Base-by-base conservation (phyloP, 2,329 filamentous ascomycete genomes). In the Botryotinia calthae region DNA sequence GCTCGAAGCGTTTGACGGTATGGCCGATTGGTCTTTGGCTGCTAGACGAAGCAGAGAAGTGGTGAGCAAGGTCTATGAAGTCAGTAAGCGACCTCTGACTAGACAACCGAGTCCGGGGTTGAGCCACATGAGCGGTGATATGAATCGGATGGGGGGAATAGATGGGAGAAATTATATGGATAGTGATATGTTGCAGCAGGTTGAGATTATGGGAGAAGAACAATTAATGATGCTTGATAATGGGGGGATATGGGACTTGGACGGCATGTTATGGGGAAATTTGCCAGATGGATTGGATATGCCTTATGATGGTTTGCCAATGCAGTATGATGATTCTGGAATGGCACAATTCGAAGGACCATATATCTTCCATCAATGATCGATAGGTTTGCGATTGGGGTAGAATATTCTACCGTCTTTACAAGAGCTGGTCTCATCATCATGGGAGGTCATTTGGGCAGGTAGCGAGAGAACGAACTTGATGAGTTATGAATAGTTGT, bases 21-120 rank as follows among this genome's bases (percentile, higher is more conserved):
- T 92, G 85, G 85, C 89, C 74, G 86, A 88, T 77, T 91, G 88
- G 87, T 90, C 88, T 5, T 83, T 90, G 44, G 88, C 89, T 3
- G 89, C 89, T 0, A 86, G 87, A 75, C 85, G 89, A 72, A 90
- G 88, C 70, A 83, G 89, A 62, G 89, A 91, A 80, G 89, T 90
- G 6, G 86, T 92, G 37, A 86, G 84, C 77, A 85, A 87, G 76
- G 89, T 91, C 82, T 89, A 90, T 78, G 89, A 91, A 76, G 88
- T 88, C 16, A 80, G 79, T 51, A 80, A 77, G 66, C 70, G 77
- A 31, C 77, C 80, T 18, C 51, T 76, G 14, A 79, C 76, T 34
- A 69, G 77, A 54, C 76, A 78, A 42, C 77, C 80, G 78, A 76
- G 79, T 80, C 77, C 80, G 77, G 75, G 77, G 40, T 73, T 79